A percentile compares a stretch with the other conserved stretches of the same genome.
These are phyloP conservation scores for Podila epicladia DNA, from an alignment of 192 early-diverging fungal species.

Conservation along the genomic window DNA sequence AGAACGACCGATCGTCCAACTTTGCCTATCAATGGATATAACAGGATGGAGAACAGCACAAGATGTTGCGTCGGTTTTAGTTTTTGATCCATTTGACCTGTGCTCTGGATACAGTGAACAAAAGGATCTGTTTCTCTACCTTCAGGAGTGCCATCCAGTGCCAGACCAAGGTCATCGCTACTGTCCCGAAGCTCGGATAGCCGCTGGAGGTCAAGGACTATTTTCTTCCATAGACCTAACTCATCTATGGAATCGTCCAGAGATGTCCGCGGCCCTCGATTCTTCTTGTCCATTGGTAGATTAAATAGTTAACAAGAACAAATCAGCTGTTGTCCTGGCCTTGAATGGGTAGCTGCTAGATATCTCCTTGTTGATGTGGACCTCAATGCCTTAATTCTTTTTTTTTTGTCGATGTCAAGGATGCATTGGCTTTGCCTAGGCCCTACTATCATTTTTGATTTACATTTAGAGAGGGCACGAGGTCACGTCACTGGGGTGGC, in stretches of 20 bases:
- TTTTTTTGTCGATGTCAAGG: no score
- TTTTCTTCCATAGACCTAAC: slow-evolving; percentile 24
- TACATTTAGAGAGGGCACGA: no score
- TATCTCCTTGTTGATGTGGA: no score
- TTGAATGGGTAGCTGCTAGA: no score
- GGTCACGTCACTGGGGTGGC: no score
- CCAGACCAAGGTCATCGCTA: slow-evolving; percentile 11
- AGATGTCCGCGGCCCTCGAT: background rate
- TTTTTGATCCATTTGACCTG: background rate
- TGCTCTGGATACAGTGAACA: background rate
- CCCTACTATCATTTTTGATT: no score
- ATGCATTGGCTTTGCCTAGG: no score
- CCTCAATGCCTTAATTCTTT: no score
- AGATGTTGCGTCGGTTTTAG: background rate
- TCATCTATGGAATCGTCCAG: slow-evolving; percentile 27
- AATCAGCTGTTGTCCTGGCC: no score
- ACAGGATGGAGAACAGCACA: background rate
- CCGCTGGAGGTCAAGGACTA: slow-evolving; percentile 16
- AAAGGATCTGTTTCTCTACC: slow-evolving; percentile 3
- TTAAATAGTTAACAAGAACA: no score
- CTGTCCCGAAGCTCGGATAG: slow-evolving; percentile 24
- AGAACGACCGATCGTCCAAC: slow-evolving; percentile 12
- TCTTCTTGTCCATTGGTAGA: slow-evolving; percentile 3
- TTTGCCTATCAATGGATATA: slow-evolving; percentile 15
- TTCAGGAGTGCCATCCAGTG: slow-evolving; percentile 21